A percentile compares a stretch with the other conserved stretches of the same genome.
phyloP scores from a whole-genome alignment of 306 rosid species.

The Fragaria ananassa region DNA sequence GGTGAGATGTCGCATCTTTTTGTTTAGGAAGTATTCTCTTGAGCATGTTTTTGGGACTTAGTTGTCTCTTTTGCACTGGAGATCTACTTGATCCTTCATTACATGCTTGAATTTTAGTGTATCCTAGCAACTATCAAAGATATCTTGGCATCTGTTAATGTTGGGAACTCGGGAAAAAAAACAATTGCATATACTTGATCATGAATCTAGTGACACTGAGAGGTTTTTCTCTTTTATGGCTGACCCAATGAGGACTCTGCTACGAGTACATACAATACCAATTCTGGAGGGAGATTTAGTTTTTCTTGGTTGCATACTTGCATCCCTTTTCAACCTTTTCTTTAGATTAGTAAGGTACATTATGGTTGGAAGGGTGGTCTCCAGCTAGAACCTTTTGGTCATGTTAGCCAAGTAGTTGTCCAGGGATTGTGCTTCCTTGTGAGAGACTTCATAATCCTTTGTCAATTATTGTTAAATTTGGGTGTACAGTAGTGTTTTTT shows the following conservation, averaged over 20 bases:
- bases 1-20: constrained; percentile 45
- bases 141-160: no score
- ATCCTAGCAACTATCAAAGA: not conserved
- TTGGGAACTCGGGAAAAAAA: no score
- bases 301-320: not conserved
- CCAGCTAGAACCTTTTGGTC: constrained; percentile 1
- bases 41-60: not conserved
- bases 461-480: not conserved
- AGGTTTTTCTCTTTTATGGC: not conserved
- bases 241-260: not conserved
- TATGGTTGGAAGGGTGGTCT: not conserved
- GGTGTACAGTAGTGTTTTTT: not conserved
- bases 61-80: not conserved
- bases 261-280: not conserved
- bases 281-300: not conserved
- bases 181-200: not conserved
- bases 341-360: not conserved
- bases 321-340: not conserved
- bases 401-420: not conserved
- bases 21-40: constrained; percentile 8
- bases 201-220: not conserved
- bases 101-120: not conserved
- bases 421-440: not conserved
- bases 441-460: not conserved
- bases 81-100: not conserved